These are phyloP conservation scores for Debaryomycetaceae sp. DNA, from an alignment of 1,139 yeast genomes.

Conservation along the genomic window DNA sequence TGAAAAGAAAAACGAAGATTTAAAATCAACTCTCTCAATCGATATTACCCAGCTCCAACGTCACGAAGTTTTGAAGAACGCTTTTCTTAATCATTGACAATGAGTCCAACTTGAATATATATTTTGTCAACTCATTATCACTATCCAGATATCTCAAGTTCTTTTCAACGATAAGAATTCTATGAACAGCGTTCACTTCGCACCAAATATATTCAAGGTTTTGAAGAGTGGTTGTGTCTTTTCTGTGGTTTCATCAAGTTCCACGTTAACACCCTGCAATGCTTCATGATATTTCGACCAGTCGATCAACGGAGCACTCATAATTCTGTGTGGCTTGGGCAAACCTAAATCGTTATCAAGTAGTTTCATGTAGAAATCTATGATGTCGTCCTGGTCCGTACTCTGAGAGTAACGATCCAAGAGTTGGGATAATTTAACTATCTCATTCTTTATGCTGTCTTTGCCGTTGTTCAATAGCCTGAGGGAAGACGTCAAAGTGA, in stretches of 20 bases:
- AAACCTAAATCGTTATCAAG: slow-evolving; percentile 28
- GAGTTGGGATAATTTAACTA: slow-evolving; percentile 28
- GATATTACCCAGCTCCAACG: background rate
- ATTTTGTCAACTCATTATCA: background rate
- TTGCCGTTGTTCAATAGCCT: slow-evolving; percentile 26
- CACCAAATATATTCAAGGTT: slow-evolving; percentile 23
- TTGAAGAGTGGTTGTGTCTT: slow-evolving; percentile 23
- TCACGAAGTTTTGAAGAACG: background rate
- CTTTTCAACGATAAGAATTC: background rate
- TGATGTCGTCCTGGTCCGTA: slow-evolving; percentile 21
- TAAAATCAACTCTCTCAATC: background rate
- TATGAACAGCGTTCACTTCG: slow-evolving; percentile 1
- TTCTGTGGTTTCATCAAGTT: slow-evolving; percentile 8
- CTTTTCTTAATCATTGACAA: background rate
- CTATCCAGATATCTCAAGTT: too few relatives aligned
- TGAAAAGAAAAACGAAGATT: background rate
- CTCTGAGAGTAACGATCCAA: slow-evolving; percentile 15
- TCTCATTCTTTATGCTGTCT: slow-evolving; percentile 26
- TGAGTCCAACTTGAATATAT: background rate
- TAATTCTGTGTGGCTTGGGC: slow-evolving; percentile 34
- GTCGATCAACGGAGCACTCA: slow-evolving; percentile 35
- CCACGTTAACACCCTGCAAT: slow-evolving; percentile 11
- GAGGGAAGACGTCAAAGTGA: slow-evolving; percentile 34
- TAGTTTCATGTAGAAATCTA: slow-evolving; percentile 27
- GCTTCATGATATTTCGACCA: slow-evolving; percentile 31